Base-by-base conservation (phyloP, 2,329 filamentous ascomycete species). In the Remersonia thermophila region DNA sequence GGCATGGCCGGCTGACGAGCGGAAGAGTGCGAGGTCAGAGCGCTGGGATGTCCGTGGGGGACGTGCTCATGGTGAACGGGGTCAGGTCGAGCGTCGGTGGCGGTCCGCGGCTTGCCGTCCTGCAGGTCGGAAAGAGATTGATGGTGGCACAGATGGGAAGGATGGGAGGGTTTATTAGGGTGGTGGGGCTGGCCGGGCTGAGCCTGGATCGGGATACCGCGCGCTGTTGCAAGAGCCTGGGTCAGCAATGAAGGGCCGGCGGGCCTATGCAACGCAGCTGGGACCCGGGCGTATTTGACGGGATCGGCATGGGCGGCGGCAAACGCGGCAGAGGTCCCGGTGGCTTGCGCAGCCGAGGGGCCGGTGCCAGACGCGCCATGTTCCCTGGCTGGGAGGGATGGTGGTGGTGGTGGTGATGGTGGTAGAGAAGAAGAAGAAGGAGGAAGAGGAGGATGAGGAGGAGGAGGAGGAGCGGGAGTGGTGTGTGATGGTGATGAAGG, bases 211-310 rank as follows among this genome's bases (percentile, higher is more conserved):
- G 51, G 55, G 33, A 72, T 70, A 51, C 69, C 69, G 50, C 70
- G 67, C 51, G 69, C 70, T 56, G 68, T 70, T 53, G 69, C 69
- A 54, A 74, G 60, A 52, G 70, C 69, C 56, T 73, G 67, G 41
- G 67, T 66, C 56, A 74, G 61, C 48, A 74, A 54, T 40, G 70
- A 74, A 47, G 69, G 66, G 44, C 69, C 69, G 51, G 57, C 58
- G 49, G 64, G 59, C 52, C 60, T 60, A 46, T 61, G 57, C 45
- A 56, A 51, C 45, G 56, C 51, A 43, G 55, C 50, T 51, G 62
- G 60, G 45, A 56, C 57, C 50, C 63, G 57, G 43, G 61, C 46
- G 57, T 66, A 69, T 61, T 67, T 69, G 63, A 65, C 57, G 46
- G 55, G 56, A 47, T 61, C 58, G 38, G 47, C 57, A 54, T 55